Base-by-base conservation (phyloP, 1,139 yeast genomes). In the Lodderomyces beijingensis region DNA sequence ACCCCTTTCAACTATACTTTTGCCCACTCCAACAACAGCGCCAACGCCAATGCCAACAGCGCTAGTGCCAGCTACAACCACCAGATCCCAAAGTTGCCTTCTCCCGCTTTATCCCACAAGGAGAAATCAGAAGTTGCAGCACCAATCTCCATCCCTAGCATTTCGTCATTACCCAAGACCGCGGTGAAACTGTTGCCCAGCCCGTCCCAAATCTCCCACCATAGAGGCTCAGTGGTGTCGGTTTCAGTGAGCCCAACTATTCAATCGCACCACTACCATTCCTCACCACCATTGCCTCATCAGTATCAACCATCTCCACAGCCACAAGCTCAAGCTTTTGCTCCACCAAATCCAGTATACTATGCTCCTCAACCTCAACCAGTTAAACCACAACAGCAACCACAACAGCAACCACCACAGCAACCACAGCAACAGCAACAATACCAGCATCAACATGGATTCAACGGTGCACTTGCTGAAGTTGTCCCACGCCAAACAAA, bases 401-500 rank as follows among this genome's bases (percentile, higher is more conserved):
- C 10, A 7, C 25, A 23, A 10, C 14, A 27, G 10, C 37, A 28
- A 10, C 34, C 29, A 9, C 39, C 37, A 16, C 43, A 37, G 25
- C 37, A 36, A 16, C 42, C 38, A 17, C 38, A 40, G 14, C 31
- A 16, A 28, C 27, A 15, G 16, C 27, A 28, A 12, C 30, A 25
- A 3, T 21, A 25, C 16, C 16, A 14, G n/a, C 6, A 15, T 12
- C 12, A 25, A n/a, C 30, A 25, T n/a, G 30, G 34, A 11, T 32
- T 28, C 9, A 12, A 10, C 25, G 10, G 12, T 14, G 25, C 23
- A 32, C 21, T 10, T 19, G 65, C 68, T 1, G 68, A 61, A 42
- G 59, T 63, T 12, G 56, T 62, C 22, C 58, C 60, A 35, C 62
- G 62, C 39, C 65, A 66, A 8, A 49, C 52, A 21, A 62, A 64